Percentiles rank a stretch among this genome's conserved stretches.
These are phyloP conservation scores for Nissolia schottii DNA, from an alignment of 306 rosid genomes.

Conservation along the genomic window DNA sequence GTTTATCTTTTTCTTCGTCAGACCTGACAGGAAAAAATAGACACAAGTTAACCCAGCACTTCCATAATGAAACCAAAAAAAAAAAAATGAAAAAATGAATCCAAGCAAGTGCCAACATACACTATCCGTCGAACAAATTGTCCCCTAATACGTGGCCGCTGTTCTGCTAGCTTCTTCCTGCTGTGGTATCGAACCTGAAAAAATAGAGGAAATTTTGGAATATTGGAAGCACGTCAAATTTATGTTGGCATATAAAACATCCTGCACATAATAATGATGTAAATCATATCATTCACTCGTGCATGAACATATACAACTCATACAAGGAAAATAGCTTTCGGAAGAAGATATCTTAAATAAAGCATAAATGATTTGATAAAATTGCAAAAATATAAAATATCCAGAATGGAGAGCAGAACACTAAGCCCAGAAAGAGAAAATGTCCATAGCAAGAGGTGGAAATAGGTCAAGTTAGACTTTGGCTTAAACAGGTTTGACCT, in stretches of 20 bases:
- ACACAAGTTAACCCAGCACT: neutral
- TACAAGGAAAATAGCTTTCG: neutral
- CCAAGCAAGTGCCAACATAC: constrained; percentile 22
- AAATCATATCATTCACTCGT: neutral
- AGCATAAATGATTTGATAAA: neutral
- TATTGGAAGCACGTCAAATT: constrained; percentile 4
- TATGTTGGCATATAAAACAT: neutral
- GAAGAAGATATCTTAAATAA: neutral
- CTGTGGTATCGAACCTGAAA: constrained; percentile 69
- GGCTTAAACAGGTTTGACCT: too few relatives aligned
- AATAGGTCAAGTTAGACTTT: too few relatives aligned
- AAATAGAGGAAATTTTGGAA: neutral
- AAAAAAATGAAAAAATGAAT: neutral
- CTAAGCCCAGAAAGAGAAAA: neutral
- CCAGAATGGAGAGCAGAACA: constrained; percentile 9
- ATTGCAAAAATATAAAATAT: neutral
- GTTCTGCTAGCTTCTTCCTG: constrained; percentile 65
- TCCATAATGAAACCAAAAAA: neutral
- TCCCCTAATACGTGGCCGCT: constrained; percentile 68
- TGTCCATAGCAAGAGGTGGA: neutral
- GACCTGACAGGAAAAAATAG: constrained; percentile 30
- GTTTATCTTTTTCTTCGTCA: constrained; percentile 32
- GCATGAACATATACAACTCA: neutral
- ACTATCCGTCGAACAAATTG: constrained; percentile 53
- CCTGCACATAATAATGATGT: neutral